Percentiles rank a stretch among this genome's conserved stretches.
Conservation (phyloP, 2,329 filamentous ascomycete genomes). For the Leptodontidium sp. region DNA sequence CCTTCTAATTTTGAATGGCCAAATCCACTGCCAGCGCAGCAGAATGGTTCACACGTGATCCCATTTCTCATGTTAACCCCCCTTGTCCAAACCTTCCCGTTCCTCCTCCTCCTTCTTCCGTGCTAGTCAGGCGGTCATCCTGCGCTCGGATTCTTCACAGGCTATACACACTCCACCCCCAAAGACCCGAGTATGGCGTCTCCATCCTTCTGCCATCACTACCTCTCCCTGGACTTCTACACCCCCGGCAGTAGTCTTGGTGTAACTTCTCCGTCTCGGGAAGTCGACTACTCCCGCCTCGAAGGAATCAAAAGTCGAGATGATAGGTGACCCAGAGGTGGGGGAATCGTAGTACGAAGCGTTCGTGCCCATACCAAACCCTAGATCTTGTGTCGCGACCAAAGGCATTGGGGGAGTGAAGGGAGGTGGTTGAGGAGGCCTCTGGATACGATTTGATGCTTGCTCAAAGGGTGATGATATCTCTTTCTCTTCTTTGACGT, state of each 20-base stretch:
- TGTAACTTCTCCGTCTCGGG: slow-evolving; percentile 37
- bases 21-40: slow-evolving; percentile 11
- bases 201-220: slow-evolving; percentile 36
- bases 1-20: not conserved
- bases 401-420: slow-evolving; percentile 17
- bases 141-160: slow-evolving; percentile 36
- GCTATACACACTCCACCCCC: slow-evolving; percentile 40
- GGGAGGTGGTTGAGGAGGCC: slow-evolving; percentile 10
- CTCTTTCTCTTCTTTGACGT: not conserved
- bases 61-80: not conserved
- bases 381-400: slow-evolving; percentile 17
- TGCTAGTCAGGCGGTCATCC: slow-evolving; percentile 25
- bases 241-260: slow-evolving; percentile 28
- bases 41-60: not conserved
- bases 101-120: slow-evolving; percentile 15
- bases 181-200: slow-evolving; percentile 40
- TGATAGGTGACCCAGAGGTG: slow-evolving; percentile 14
- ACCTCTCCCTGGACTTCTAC: slow-evolving; percentile 37
- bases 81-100: not conserved
- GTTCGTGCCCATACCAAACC: slow-evolving; percentile 4
- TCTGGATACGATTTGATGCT: slow-evolving; percentile 30
- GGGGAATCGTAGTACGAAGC: slow-evolving; percentile 15
- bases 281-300: slow-evolving; percentile 1
- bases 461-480: not conserved
- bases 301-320: slow-evolving; percentile 13